These are phyloP conservation scores for Malassezia globosa DNA, from an alignment of 1,284 basidiomycete genomes.

Conservation along the genomic window DNA sequence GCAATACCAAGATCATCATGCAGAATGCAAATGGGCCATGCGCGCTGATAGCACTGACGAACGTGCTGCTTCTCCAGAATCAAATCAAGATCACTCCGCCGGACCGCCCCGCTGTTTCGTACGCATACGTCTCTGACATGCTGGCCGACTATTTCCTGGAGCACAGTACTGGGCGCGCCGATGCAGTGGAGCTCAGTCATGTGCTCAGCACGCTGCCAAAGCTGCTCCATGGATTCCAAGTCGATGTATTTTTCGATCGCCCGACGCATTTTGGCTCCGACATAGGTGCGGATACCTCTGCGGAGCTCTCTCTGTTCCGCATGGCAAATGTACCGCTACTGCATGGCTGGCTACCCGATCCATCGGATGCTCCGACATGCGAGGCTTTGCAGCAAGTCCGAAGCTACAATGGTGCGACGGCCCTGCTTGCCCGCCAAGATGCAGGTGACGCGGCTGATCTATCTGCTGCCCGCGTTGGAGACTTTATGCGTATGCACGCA, in stretches of 20 bases:
- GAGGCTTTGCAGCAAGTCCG: constrained; percentile 52
- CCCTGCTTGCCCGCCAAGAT: constrained; percentile 64
- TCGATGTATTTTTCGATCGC: constrained; percentile 31
- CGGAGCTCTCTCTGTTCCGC: constrained; percentile 72
- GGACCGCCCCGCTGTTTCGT: constrained; percentile 61
- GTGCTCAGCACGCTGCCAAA: constrained; percentile 70
- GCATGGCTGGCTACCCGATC: constrained; percentile 84
- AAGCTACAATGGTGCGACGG: constrained; percentile 54
- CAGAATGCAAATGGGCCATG: constrained; percentile 59
- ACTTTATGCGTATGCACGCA: constrained; percentile 58
- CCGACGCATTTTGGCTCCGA: constrained; percentile 37
- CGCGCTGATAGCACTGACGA: constrained; percentile 67
- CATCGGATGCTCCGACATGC: constrained; percentile 55
- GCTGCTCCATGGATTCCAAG: constrained; percentile 57
- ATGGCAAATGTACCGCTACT: constrained; percentile 67
- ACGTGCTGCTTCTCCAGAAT: constrained; percentile 33
- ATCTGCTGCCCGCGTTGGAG: constrained; percentile 17
- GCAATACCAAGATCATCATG: constrained; percentile 30
- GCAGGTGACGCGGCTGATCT: constrained; percentile 52
- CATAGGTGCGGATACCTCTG: constrained; percentile 31
- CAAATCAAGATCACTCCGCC: constrained; percentile 49
- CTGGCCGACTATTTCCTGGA: constrained; percentile 68
- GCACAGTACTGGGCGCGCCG: constrained; percentile 46
- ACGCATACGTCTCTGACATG: constrained; percentile 67
- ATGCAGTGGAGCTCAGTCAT: constrained; percentile 52